These are phyloP conservation scores for Arthrobotrys musiformis DNA, from an alignment of 2,329 filamentous ascomycete genomes.

Conservation along the genomic window DNA sequence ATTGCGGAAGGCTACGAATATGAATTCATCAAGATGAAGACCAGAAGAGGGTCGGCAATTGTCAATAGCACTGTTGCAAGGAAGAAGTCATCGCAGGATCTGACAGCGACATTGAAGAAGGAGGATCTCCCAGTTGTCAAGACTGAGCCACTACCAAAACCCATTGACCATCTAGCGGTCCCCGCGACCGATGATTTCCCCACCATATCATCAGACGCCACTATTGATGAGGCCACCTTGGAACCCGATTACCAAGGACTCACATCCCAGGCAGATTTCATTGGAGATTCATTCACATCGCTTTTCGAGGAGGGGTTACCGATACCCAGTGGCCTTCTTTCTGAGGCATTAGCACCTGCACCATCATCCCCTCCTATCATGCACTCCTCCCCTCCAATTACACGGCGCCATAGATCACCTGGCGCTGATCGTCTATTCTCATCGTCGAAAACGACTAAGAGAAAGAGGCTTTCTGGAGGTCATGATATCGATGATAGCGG, in stretches of 20 bases:
- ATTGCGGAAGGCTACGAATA: constrained; percentile 90
- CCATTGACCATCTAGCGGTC: constrained; percentile 37
- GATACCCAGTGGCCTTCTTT: constrained; percentile 65
- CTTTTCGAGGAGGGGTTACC: constrained; percentile 62
- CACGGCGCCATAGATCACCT: constrained; percentile 75
- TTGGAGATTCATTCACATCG: constrained; percentile 66
- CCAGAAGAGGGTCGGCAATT: constrained; percentile 65
- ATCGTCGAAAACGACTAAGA: constrained; percentile 66
- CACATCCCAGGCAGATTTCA: constrained; percentile 60
- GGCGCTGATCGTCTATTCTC: constrained; percentile 67
- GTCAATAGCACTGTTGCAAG: constrained; percentile 56
- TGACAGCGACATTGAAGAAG: constrained; percentile 26
- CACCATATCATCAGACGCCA: constrained; percentile 67
- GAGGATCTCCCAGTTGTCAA: constrained; percentile 42
- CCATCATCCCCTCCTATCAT: constrained; percentile 77
- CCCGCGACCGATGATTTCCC: constrained; percentile 57
- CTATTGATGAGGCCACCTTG: constrained; percentile 63
- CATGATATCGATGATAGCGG: constrained; percentile 83
- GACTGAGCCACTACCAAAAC: constrained; percentile 43
- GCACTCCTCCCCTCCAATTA: constrained; percentile 89
- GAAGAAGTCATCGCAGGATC: constrained; percentile 40
- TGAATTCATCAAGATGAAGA: constrained; percentile 90
- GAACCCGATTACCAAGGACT: constrained; percentile 53
- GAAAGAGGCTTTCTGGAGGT: constrained; percentile 73
- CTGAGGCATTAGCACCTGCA: constrained; percentile 62